phyloP scores from a whole-genome alignment of 164 flowering plant species.

The Vitis labrusca region DNA sequence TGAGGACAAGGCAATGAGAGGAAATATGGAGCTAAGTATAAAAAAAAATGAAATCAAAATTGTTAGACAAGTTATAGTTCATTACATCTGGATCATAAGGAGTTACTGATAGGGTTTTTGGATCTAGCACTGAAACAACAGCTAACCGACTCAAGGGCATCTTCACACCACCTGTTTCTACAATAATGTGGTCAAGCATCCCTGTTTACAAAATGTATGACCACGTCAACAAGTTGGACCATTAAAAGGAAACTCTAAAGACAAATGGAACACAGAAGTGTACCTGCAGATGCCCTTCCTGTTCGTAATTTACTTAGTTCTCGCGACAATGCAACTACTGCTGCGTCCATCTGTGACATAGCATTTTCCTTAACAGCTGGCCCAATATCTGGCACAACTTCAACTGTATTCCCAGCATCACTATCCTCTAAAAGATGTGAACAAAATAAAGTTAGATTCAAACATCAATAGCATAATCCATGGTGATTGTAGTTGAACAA shows the following conservation, averaged over 20 bases:
- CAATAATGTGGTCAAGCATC: conserved; percentile 94
- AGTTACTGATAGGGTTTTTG: conserved; percentile 77
- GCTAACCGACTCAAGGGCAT: conserved; percentile 69
- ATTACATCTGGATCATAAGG: conserved; percentile 90
- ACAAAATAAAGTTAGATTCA: background rate
- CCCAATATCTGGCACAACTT: conserved; percentile 53
- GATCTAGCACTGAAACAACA: conserved; percentile 77
- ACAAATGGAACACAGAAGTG: background rate
- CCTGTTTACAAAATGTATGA: conserved; percentile 45
- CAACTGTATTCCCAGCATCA: conserved; percentile 35
- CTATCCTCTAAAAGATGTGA: conserved; percentile 42
- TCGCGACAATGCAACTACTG: conserved; percentile 70
- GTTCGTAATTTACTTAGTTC: conserved; percentile 78
- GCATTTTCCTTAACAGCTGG: conserved; percentile 63
- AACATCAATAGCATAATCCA: background rate
- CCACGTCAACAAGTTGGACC: background rate
- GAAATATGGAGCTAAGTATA: background rate
- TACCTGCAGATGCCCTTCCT: conserved; percentile 91
- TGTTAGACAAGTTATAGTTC: conserved; percentile 8
- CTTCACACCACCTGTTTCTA: conserved; percentile 73
- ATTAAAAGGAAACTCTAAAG: background rate
- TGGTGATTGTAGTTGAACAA: background rate
- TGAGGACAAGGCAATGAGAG: background rate
- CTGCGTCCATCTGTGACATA: conserved; percentile 82
- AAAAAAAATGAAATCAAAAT: background rate